These are phyloP conservation scores for Penicillium griseofulvum DNA, from an alignment of 2,329 filamentous ascomycete genomes.

Conservation along the genomic window DNA sequence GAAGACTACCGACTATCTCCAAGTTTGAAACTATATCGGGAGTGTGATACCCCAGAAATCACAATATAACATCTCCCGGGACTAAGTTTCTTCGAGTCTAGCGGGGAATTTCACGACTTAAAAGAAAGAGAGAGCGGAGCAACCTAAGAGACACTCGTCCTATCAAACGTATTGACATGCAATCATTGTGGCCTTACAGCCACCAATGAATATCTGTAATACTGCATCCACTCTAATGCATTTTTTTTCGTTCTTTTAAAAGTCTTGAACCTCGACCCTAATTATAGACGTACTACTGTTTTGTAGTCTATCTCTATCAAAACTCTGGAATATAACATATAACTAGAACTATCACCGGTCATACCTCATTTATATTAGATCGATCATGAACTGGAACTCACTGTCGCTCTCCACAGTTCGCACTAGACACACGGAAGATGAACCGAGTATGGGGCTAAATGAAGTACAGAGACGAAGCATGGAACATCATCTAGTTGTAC, in stretches of 20 bases:
- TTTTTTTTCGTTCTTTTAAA: background rate
- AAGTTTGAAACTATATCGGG: background rate
- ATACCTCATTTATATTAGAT: background rate
- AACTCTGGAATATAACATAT: too few species aligned
- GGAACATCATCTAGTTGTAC: background rate
- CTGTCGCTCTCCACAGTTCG: background rate
- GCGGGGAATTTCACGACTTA: background rate
- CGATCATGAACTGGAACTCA: too few species aligned
- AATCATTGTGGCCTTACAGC: background rate
- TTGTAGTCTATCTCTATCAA: background rate
- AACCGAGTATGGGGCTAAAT: background rate
- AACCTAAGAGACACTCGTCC: background rate
- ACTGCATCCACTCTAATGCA: background rate
- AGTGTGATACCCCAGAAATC: background rate
- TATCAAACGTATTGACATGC: background rate
- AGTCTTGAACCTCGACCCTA: background rate
- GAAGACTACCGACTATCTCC: background rate
- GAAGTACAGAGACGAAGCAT: background rate
- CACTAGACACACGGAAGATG: background rate
- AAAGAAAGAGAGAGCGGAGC: background rate
- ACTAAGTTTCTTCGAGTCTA: background rate
- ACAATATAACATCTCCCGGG: background rate
- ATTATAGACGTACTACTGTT: background rate
- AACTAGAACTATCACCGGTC: too few species aligned
- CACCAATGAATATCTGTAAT: background rate